Evolutionary conservation across 352 stramenopile genomes (phyloP), one percentile per base, ranked within the genome.

Genomic region (Globisporangium parvum): DNA sequence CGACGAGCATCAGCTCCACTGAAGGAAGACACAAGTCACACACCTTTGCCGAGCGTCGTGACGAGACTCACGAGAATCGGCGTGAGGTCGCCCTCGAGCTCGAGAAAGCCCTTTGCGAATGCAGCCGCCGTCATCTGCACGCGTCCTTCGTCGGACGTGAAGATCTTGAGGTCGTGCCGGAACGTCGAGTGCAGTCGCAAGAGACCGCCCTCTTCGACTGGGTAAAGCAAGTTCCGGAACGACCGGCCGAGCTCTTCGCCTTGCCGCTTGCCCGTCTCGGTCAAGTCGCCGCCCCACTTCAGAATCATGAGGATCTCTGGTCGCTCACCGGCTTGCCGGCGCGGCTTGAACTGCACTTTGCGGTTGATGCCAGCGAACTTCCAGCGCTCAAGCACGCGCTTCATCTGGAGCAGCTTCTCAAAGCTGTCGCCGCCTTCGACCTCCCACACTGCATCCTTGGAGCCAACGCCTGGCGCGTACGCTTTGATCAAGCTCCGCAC

Each of bases 71-170:
- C 96, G 14, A 99, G 77, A 65, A 99, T 99, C 9, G 98, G 98
- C 23, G 97, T 98, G 41, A 99, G 81, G 57, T 99, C 96, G 37
- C 97, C 97, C 74, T 99, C 97, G 0, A 99, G 77, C 66, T 99
- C 96, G 0, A 99, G 72, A 66, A 99, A 95, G 8, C 97, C 97
- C 73, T 99, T 99, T 17, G 97, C 94, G 68, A 99, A 99, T 6
- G 96, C 96, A n/a, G 98, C 97, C 0, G 97, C 98, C 21, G 97
- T 99, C 75, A 99, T 99, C 78, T 99, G 98, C 33, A 99, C 97
- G 21, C 98, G 80, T 1, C 98, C 97, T 87, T 99, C 98, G 65
- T 99, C 97, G 5, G 85, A 98, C 9, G 96, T 99, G 68, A 99
- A 99, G 58, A 99, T 99, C 70, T 99, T 99, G 31, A 99, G 77